Evolutionary conservation across 108 stramenopile species (phyloP).

Genomic region (Pseudonitzschia multiseries): DNA sequence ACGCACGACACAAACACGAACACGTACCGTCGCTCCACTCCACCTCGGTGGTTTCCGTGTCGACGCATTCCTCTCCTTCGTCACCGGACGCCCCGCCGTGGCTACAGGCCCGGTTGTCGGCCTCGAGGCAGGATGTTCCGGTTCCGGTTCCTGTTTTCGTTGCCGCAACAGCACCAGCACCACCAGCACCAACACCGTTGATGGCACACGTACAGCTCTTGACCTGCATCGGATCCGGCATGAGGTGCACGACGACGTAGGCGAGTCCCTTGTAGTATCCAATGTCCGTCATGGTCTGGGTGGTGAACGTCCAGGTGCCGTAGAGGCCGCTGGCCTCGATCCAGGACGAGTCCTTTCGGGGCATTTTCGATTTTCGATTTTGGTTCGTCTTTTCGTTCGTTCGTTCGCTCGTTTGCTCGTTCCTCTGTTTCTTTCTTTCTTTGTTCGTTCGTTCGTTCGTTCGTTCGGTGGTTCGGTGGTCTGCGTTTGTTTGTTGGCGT

Average conservation of each 20-base stretch:
- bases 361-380: background rate
- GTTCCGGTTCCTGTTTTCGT: too few relatives aligned
- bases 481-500: too few relatives aligned
- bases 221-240: slow-evolving; percentile 36
- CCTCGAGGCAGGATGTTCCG: background rate
- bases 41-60: slow-evolving; percentile 12
- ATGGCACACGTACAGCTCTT: too few relatives aligned
- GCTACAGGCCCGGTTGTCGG: slow-evolving; percentile 5
- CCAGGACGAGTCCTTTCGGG: slow-evolving; percentile 4
- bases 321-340: slow-evolving; percentile 15
- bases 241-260: slow-evolving; percentile 34
- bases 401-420: too few relatives aligned
- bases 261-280: slow-evolving; percentile 33
- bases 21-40: slow-evolving; percentile 42
- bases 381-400: background rate
- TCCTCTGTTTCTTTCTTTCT: too few relatives aligned
- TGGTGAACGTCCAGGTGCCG: slow-evolving; percentile 38
- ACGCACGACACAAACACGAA: background rate
- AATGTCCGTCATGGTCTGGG: slow-evolving; percentile 26
- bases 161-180: too few relatives aligned
- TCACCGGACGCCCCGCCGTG: background rate
- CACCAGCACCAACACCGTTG: too few relatives aligned
- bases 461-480: too few relatives aligned
- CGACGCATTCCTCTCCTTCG: slow-evolving; percentile 8
- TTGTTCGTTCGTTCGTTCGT: too few relatives aligned